Evolutionary conservation across 345 rosid genomes (phyloP), one percentile per base, ranked within the genome.

Genomic region (Adansonia digitata): DNA sequence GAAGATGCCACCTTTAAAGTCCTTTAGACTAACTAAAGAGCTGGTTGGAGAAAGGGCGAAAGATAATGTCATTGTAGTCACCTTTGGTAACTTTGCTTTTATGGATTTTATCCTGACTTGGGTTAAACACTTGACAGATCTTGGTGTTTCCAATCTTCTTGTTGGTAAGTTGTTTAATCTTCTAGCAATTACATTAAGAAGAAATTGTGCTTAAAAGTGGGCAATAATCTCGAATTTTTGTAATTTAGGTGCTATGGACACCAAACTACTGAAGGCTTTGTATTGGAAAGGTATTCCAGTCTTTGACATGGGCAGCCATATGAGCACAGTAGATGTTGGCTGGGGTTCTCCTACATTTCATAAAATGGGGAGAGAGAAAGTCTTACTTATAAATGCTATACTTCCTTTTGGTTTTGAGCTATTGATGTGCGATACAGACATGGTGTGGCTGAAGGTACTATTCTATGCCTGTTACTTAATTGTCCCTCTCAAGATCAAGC

Each of bases 291-390:
- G 99, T 13, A 73, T 95, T 83, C 99, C 99, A 5, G 99, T 87
- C 74, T 95, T 95, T 78, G 99, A 95, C 81, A 95, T 95, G 99
- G 98, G 89, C 68, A 95, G 98, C 84, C 98, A 89, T 76, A 86
- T 95, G 94, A 93, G 97, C 79, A 87, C 98, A 17, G 75, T 84
- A 48, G 99, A 95, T 84, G 97, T 93, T 45, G 99, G 99, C 17
- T 95, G 99, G 99, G 99, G 99, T n/a, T 84, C 97, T 27, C 94
- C 97, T 0, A 88, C 94, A 39, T 95, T 95, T 78, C 99, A 95
- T 79, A 95, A 93, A 82, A 93, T 95, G 99, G 99, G 98, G 68
- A 90, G 99, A 88, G 98, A 95, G 79, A 95, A 95, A 85, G 98
- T 92, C 42, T 75, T 93, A 78, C 88, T 95, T 71, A 91, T 95